phyloP scores from a whole-genome alignment of 805 yeast genomes.

The Priceomyces melissophilus region DNA sequence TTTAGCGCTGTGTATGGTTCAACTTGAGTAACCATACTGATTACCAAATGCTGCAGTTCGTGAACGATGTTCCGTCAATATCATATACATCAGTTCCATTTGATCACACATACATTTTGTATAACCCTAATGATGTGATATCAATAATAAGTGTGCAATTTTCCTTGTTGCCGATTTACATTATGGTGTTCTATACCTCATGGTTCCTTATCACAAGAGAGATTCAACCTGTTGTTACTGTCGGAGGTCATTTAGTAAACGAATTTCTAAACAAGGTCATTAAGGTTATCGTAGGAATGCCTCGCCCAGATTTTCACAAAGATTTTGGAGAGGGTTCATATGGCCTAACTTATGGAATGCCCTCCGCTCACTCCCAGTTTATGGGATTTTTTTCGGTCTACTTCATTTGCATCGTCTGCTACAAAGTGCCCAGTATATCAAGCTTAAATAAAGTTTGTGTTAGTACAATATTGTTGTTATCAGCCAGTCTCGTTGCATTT shows the following conservation, averaged over 20 bases:
- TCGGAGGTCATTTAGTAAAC: conserved; percentile 79
- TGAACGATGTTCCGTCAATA: neutral
- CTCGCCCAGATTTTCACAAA: conserved; percentile 64
- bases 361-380: conserved; percentile 94
- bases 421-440: conserved; percentile 36
- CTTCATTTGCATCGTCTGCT: conserved; percentile 42
- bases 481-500: conserved; percentile 47
- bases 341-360: conserved; percentile 85
- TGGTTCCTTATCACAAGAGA: conserved; percentile 84
- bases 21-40: no score
- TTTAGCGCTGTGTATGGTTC: no score
- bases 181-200: conserved; percentile 74
- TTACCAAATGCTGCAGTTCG: no score
- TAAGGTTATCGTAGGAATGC: conserved; percentile 62
- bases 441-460: conserved; percentile 24
- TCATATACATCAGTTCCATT: conserved; percentile 51
- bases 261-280: conserved; percentile 69
- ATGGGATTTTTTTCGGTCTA: conserved; percentile 81
- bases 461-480: conserved; percentile 18
- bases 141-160: conserved; percentile 65
- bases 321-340: conserved; percentile 41
- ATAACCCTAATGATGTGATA: conserved; percentile 61
- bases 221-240: conserved; percentile 76
- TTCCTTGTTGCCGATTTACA: conserved; percentile 76
- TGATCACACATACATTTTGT: conserved; percentile 82